Evolutionary conservation across 148 eudicot genomes (phyloP).

Genomic region (Selenicereus undatus): DNA sequence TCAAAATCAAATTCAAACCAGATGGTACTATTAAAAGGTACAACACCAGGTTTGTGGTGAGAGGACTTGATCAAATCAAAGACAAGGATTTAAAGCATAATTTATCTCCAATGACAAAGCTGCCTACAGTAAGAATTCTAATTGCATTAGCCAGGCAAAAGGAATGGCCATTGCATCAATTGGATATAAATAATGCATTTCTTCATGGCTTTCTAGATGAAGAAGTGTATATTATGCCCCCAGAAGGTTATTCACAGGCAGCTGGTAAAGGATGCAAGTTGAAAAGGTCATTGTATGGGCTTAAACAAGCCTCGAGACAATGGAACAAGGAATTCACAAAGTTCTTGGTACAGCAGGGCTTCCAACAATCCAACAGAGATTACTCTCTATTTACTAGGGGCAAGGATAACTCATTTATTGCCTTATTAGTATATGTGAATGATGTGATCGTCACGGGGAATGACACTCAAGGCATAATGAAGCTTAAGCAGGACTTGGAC

Average conservation of each 20-base stretch:
- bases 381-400: neutral
- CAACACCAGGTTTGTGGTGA: neutral
- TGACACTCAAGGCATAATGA: neutral
- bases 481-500: neutral
- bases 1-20: neutral
- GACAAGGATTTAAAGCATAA: neutral
- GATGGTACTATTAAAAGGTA: neutral
- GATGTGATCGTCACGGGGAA: neutral
- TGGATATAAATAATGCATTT: neutral
- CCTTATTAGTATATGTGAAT: neutral
- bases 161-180: neutral
- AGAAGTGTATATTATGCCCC: neutral
- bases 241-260: neutral
- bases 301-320: neutral
- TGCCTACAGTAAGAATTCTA: neutral
- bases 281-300: neutral
- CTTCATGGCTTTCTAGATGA: neutral
- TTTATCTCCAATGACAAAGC: neutral
- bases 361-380: neutral
- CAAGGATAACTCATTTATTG: neutral
- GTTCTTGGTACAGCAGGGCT: neutral
- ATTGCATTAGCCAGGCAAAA: neutral
- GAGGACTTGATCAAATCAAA: neutral
- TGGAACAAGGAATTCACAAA: neutral
- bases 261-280: neutral